Conservation (phyloP, 306 rosid species). For the Ceratonia siliqua region DNA sequence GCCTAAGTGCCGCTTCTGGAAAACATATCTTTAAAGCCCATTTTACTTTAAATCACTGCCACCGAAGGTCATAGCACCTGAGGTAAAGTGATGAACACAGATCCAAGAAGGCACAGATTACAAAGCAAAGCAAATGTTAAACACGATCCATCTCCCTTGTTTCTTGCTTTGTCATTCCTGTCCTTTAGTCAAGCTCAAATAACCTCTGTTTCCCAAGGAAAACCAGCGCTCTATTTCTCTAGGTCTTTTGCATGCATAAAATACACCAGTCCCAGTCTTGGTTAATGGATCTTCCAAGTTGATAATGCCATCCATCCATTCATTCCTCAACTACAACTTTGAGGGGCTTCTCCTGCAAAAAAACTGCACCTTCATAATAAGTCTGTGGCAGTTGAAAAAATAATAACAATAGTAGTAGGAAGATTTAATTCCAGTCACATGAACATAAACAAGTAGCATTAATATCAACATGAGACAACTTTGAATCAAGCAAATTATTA, state of each 20-base stretch:
- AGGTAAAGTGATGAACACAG: not conserved
- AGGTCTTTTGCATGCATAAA: not conserved
- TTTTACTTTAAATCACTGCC: not conserved
- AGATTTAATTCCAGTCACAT: not conserved
- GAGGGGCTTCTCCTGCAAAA: constrained; percentile 40
- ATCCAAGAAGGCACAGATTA: not conserved
- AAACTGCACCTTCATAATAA: constrained; percentile 3
- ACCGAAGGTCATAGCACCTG: not conserved
- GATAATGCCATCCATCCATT: constrained; percentile 32
- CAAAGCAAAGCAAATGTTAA: not conserved
- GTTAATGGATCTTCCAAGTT: constrained; percentile 23
- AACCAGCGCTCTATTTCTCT: not conserved
- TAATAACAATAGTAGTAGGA: not conserved
- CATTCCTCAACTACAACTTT: constrained; percentile 27
- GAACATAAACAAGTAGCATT: constrained; percentile 20
- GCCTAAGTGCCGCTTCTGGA: not conserved
- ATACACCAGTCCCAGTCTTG: constrained; percentile 1
- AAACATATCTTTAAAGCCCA: not conserved
- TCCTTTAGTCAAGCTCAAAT: not conserved
- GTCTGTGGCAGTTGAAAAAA: not conserved
- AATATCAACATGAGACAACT: not conserved
- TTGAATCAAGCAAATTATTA: not conserved
- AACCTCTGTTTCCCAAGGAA: not conserved
- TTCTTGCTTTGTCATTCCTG: not conserved
- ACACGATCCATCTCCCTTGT: not conserved